phyloP scores from a whole-genome alignment of 768 basidiomycete genomes.

The Serendipita sp. region DNA sequence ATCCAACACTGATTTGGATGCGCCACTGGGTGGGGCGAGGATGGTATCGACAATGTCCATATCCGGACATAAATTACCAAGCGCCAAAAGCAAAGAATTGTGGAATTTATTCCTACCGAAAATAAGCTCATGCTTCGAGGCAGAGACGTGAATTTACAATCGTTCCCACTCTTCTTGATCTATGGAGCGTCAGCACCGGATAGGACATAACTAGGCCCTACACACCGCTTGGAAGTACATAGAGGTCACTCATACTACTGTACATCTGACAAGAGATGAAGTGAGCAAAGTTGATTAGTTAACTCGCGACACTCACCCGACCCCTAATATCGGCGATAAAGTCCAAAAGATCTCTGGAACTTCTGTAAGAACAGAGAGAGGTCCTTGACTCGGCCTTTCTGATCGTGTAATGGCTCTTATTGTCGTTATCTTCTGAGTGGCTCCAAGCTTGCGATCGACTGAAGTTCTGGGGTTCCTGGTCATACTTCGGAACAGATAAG shows the following conservation, averaged over 20 bases:
- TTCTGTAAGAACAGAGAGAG: background rate
- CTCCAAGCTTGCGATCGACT: slow-evolving; percentile 1
- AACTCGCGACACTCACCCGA: background rate
- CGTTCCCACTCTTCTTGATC: slow-evolving; percentile 1
- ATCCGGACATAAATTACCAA: background rate
- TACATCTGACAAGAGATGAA: background rate
- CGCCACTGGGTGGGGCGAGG: background rate
- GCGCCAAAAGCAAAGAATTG: background rate
- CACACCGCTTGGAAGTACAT: background rate
- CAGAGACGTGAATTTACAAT: background rate
- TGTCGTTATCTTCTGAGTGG: background rate
- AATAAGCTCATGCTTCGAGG: no score
- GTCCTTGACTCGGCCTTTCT: background rate
- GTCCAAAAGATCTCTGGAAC: background rate
- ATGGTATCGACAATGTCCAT: background rate
- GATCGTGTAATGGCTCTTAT: background rate
- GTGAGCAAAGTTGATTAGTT: background rate
- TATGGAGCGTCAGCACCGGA: background rate
- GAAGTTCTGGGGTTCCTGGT: slow-evolving; percentile 1
- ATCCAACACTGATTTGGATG: background rate
- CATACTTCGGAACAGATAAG: background rate
- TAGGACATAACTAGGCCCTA: background rate
- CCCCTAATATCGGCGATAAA: background rate
- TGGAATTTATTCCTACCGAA: background rate
- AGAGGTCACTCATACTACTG: background rate